Evolutionary conservation across 1,284 basidiomycete species (phyloP), one percentile per base, ranked within the genome.

Genomic region (Leccinum ponderosum): DNA sequence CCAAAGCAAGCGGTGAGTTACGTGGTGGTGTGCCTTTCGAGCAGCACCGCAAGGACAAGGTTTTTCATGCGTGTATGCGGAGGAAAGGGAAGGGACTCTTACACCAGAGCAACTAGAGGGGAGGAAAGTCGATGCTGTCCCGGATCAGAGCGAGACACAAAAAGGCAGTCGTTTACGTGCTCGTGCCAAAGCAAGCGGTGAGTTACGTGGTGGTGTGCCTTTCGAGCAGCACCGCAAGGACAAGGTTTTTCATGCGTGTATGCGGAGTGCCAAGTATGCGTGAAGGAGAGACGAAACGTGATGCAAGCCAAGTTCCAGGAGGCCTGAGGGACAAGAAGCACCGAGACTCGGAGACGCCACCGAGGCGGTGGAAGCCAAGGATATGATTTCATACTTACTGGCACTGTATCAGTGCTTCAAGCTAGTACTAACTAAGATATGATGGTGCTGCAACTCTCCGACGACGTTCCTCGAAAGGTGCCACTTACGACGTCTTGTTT

Each of bases 191-290:
- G 47, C 37, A 11, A 47, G 55, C 17, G 61, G 61, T 48, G 60
- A n/a, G 64, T 67, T 68, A 68, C 55, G 59, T 57, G 53, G 50
- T 27, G 53, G 51, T 50, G 71, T 72, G 59, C 66, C 66, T 69
- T 50, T 61, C 9, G 22, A 50, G 14, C 55, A 63, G 71, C 71
- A 69, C 68, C 57, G 68, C 68, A 73, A 73, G 71, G 68, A 70
- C 66, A 69, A 71, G 69, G 69, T 69, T 71, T 68, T 31, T 57
- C 44, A 22, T 47, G 44, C 44, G 44, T 47, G 44, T 14, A 47
- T 47, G 44, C 20, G 44, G 44, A 22, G 44, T 47, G 44, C 17
- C 6, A 15, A 37, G 14, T 53, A 27, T 12, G 31, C 29, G 22
- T 39, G 55, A 53, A 57, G 17, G 48, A 25, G 37, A 55, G 35